Percentiles rank a stretch among this genome's conserved stretches.
Conservation (phyloP, 129 eudicot species). For the Daucus carota region DH1_v3.0 NC_030382.2:44117501-44118000, state of each 20-base stretch:
- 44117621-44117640: constrained; percentile 4
- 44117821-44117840: constrained; percentile 28
- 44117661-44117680: constrained; percentile 25
- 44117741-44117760: constrained; percentile 29
- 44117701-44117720: constrained; percentile 21
- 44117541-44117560: constrained; percentile 15
- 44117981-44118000: neutral
- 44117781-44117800: constrained; percentile 34
- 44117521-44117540: constrained; percentile 32
- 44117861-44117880: constrained; percentile 27
- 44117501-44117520: constrained; percentile 26
- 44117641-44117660: constrained; percentile 27
- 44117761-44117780: constrained; percentile 39
- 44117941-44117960: constrained; percentile 4
- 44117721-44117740: constrained; percentile 29
- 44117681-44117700: constrained; percentile 19
- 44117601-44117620: neutral
- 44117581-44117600: neutral
- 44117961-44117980: neutral
- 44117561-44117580: neutral
- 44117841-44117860: constrained; percentile 37
- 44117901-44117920: constrained; percentile 18
- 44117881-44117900: constrained; percentile 25
- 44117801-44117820: constrained; percentile 40
- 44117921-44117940: constrained; percentile 14